phyloP scores from a whole-genome alignment of 352 stramenopile genomes.

The Phytopythium ostracodes region DNA sequence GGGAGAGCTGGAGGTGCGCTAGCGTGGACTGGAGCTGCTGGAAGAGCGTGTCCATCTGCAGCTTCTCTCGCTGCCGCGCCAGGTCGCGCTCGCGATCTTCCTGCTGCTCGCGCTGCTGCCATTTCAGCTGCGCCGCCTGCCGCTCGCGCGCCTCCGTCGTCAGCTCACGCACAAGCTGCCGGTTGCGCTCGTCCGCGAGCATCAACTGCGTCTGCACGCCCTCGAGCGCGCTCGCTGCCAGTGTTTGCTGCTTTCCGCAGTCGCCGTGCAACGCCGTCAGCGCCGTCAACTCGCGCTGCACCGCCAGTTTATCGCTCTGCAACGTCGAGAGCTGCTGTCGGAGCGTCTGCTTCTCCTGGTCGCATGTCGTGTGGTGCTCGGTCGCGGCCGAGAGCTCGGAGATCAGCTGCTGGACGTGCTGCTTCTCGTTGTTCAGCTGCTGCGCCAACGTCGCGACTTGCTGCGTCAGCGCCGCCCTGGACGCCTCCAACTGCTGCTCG shows the following conservation, averaged over 20 bases:
- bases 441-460: constrained; percentile 5
- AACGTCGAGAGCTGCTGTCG: constrained; percentile 14
- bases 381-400: not conserved
- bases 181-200: constrained; percentile 25
- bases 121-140: constrained; percentile 23
- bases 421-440: constrained; percentile 8
- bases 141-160: constrained; percentile 23
- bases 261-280: constrained; percentile 20
- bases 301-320: constrained; percentile 9
- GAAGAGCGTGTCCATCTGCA: constrained; percentile 43
- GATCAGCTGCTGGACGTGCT: not conserved
- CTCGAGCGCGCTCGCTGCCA: constrained; percentile 26
- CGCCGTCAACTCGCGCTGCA: constrained; percentile 13
- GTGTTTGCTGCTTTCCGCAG: constrained; percentile 19
- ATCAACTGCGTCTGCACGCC: constrained; percentile 22
- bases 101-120: constrained; percentile 28
- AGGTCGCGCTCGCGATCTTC: constrained; percentile 33
- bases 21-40: constrained; percentile 52
- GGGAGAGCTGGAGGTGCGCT: constrained; percentile 41
- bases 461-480: constrained; percentile 1
- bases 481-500: constrained; percentile 7
- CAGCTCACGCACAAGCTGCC: constrained; percentile 17
- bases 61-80: constrained; percentile 31
- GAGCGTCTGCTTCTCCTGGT: constrained; percentile 17
- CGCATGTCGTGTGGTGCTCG: not conserved